Percentiles rank a stretch among this genome's conserved stretches.
Conservation (phyloP, 345 rosid species). For the Lepidium sativum region DNA sequence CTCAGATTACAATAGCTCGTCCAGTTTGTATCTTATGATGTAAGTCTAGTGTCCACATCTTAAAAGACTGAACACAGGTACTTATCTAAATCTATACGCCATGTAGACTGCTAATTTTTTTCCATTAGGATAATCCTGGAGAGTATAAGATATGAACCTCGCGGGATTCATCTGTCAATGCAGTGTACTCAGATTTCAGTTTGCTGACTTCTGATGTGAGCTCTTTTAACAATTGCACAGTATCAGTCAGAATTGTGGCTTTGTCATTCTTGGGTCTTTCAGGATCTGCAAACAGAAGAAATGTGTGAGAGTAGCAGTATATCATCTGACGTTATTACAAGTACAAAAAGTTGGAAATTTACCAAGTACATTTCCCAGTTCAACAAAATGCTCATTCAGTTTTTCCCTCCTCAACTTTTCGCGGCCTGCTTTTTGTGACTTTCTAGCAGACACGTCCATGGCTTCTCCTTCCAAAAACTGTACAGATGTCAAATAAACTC, state of each 20-base stretch:
- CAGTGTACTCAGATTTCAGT: constrained; percentile 59
- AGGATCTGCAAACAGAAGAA: constrained; percentile 47
- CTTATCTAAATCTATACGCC: neutral
- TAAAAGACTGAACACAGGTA: neutral
- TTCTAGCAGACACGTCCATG: constrained; percentile 49
- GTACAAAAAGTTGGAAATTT: neutral
- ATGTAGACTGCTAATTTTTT: neutral
- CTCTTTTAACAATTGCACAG: constrained; percentile 76
- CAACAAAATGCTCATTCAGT: constrained; percentile 73
- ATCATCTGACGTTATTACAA: neutral
- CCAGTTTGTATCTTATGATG: neutral
- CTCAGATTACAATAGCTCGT: neutral
- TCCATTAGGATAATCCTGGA: neutral
- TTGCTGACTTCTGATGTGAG: constrained; percentile 68
- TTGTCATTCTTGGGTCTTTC: constrained; percentile 89
- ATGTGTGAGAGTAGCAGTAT: neutral
- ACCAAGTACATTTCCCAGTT: constrained; percentile 77
- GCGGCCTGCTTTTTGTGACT: constrained; percentile 80
- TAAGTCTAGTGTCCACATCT: neutral
- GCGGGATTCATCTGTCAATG: constrained; percentile 71
- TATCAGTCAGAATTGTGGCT: constrained; percentile 70
- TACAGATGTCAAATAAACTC: neutral
- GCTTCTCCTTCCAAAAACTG: constrained; percentile 18
- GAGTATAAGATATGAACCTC: constrained; percentile 44
- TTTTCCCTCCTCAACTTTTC: constrained; percentile 91